A percentile compares a stretch with the other conserved stretches of the same genome.
Conservation (phyloP, 345 rosid genomes). For the Salix caprea region DNA sequence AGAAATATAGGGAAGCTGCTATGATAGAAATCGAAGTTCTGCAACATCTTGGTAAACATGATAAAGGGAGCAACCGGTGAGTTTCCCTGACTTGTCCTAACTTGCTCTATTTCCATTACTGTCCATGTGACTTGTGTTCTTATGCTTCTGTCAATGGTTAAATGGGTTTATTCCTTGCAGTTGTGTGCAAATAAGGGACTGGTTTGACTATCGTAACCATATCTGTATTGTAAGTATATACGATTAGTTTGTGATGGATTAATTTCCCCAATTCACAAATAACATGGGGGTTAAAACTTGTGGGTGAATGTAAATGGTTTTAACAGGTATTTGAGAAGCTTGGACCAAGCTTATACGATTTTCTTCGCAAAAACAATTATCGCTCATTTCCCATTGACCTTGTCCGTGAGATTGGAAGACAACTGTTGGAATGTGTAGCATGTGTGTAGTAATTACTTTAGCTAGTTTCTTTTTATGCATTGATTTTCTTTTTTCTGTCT, state of each 20-base stretch:
- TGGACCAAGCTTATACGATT: constrained; percentile 99
- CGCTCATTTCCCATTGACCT: constrained; percentile 98
- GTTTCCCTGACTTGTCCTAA: constrained; percentile 19
- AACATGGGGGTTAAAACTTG: constrained; percentile 67
- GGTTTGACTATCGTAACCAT: constrained; percentile 99
- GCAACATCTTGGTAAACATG: constrained; percentile 82
- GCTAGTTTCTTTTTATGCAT: constrained; percentile 41
- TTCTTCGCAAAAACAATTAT: constrained; percentile 97
- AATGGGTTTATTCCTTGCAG: constrained; percentile 95
- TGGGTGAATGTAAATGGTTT: constrained; percentile 83
- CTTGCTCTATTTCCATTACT: constrained; percentile 10
- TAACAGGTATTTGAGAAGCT: constrained; percentile 99
- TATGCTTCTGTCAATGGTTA: constrained; percentile 40
- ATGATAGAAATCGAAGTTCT: constrained; percentile 85
- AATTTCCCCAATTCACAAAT: constrained; percentile 60
- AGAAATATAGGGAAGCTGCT: constrained; percentile 87
- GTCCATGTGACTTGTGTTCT: constrained; percentile 11
- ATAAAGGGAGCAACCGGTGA: constrained; percentile 79
- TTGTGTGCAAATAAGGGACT: constrained; percentile 99
- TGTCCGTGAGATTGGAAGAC: constrained; percentile 99
- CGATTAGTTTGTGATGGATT: constrained; percentile 51
- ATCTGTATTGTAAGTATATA: constrained; percentile 96
- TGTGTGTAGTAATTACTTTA: constrained; percentile 86
- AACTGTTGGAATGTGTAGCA: constrained; percentile 99
- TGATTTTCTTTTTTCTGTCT: background rate